A percentile compares a stretch with the other conserved stretches of the same genome.
Conservation (phyloP, 345 rosid species). For the Ceriops decandra region DNA sequence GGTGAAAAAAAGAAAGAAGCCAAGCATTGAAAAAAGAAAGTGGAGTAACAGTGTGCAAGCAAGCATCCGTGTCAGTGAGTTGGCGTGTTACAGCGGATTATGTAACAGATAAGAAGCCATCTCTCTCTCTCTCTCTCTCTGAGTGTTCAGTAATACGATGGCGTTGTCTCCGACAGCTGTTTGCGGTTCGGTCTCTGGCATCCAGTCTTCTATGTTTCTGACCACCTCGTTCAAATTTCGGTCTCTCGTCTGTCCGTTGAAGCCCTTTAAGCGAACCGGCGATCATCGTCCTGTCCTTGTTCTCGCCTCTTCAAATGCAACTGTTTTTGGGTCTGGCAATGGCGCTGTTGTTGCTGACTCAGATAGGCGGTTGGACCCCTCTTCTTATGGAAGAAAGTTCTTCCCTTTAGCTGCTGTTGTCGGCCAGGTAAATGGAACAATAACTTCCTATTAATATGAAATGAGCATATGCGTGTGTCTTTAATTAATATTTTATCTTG, state of each 20-base stretch:
- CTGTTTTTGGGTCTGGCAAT: conserved; percentile 42
- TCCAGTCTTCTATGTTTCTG: conserved; percentile 12
- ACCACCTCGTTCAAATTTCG: conserved; percentile 23
- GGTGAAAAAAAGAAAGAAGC: no score
- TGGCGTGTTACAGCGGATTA: not conserved
- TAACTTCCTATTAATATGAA: no score
- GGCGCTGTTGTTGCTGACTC: conserved; percentile 38
- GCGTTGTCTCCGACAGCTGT: conserved; percentile 12
- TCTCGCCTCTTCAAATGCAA: conserved; percentile 22
- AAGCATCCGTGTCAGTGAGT: not conserved
- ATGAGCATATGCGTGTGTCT: no score
- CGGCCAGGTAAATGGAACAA: conserved; percentile 55
- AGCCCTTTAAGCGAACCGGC: conserved; percentile 8
- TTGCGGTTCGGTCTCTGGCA: conserved; percentile 3
- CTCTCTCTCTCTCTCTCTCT: not conserved
- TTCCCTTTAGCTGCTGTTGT: conserved; percentile 94
- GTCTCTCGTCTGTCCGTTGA: conserved; percentile 10
- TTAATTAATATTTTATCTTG: no score
- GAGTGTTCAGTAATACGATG: not conserved
- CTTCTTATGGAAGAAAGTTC: conserved; percentile 63
- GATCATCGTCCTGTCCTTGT: conserved; percentile 5
- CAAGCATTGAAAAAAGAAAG: no score
- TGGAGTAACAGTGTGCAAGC: no score
- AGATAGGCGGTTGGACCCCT: conserved; percentile 19
- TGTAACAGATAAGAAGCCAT: conserved; percentile 5